Evolutionary conservation across 441 rosid genomes (phyloP), one percentile per base, ranked within the genome.

Genomic region (Macaranga tanarius): DNA sequence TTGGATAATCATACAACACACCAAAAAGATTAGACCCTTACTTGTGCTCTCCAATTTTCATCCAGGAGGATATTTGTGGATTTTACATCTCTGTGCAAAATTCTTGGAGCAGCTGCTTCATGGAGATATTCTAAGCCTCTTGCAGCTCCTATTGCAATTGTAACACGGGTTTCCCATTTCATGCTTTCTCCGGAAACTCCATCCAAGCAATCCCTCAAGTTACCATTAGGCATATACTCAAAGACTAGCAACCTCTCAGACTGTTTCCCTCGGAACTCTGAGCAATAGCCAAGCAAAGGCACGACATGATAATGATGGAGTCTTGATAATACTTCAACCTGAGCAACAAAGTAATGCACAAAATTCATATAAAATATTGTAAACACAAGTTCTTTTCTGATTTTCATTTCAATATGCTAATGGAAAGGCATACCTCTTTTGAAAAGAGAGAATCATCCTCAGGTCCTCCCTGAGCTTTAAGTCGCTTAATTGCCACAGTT

Each of bases 291-390:
- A 45, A 91, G 77, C 77, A 95, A 81, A 5, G 97, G 97, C 73
- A 95, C 99, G 73, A 95, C 92, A 15, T 92, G 97, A 81, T 88
- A 91, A 72, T 95, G 99, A 79, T 95, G 91, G 62, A 95, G 92
- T 79, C 96, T 90, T 58, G 97, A 81, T 70, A 95, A 79, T 65
- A 95, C 77, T 78, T 92, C 92, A 20, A 92, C 93, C 99, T 95
- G 78, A 26, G 68, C 60, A 79, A 71, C 77, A 78, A 42, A 72
- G 70, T 56, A 79, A 44, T 45, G 23, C 47, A 45, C n/a, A 73
- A 67, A 51, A 65, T 68, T 28, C 23, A 45, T 48, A 50, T 4
- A 52, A 55, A 67, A 74, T 20, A 28, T 60, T 28, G 10, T 15
- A 58, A 42, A 65, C 19, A 57, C 19, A 60, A 59, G 25, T 22